phyloP scores from a whole-genome alignment of 2,329 filamentous ascomycete genomes.

The Rutstroemia sydowiana region DNA sequence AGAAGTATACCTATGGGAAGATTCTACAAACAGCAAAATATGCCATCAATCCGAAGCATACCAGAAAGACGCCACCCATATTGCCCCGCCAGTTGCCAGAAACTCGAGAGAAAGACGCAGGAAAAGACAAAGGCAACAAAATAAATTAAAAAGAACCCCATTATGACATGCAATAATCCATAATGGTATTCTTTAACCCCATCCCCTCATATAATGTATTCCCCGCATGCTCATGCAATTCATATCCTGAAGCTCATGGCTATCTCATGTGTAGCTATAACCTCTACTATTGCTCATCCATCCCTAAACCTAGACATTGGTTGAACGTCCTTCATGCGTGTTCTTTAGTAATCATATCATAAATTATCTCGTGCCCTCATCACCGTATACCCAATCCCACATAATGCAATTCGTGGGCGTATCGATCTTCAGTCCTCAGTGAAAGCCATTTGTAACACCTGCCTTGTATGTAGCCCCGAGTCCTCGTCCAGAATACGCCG shows the following conservation, averaged over 20 bases:
- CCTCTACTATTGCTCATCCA: not conserved
- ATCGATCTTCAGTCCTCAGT: slow-evolving; percentile 18
- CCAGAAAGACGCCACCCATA: too few species aligned
- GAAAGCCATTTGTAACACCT: slow-evolving; percentile 24
- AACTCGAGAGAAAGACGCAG: too few species aligned
- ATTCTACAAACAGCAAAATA: not conserved
- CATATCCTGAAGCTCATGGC: not conserved
- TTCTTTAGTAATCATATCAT: slow-evolving; percentile 5
- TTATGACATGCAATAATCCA: too few species aligned
- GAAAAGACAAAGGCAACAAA: too few species aligned
- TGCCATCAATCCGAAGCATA: not conserved
- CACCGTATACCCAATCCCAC: slow-evolving; percentile 1
- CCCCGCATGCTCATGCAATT: too few species aligned
- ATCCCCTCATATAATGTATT: too few species aligned
- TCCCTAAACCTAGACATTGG: not conserved
- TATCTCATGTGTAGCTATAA: not conserved
- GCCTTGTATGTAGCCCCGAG: slow-evolving; percentile 25
- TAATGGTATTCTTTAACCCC: too few species aligned
- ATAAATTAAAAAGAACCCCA: too few species aligned
- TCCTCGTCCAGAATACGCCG: slow-evolving; percentile 30
- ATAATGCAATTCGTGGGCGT: slow-evolving; percentile 5
- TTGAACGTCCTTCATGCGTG: not conserved
- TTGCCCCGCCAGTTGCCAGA: too few species aligned
- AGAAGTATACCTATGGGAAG: too few species aligned
- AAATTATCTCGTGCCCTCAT: slow-evolving; percentile 6